Base-by-base conservation (phyloP, 2,329 filamentous ascomycete genomes). In the Acrocalymma vagum region DNA sequence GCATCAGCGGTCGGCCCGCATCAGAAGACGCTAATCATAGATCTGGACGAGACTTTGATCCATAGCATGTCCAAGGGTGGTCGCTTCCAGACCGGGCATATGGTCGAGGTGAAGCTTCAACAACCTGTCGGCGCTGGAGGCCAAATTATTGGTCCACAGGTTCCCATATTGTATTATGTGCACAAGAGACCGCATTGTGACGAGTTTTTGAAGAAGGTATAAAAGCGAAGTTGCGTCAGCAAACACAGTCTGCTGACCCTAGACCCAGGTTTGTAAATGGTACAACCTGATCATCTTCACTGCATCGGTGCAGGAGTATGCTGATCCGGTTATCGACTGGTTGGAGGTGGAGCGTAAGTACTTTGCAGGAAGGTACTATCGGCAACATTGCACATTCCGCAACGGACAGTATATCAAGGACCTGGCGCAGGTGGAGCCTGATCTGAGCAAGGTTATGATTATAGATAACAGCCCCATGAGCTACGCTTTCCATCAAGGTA, bases 371-470 rank as follows among this genome's bases (percentile, higher is more conserved):
- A 80, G 94, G 55, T 97, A 94, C 74, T 99, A 99, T 72, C 84
- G 94, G 39, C 94, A 99, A 69, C 93, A 99, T 72, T 99, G 94
- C 77, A 97, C 94, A 15, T 91, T 90, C 65, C 83, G 94, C 38
- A 94, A 96, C 59, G 93, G 93, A 33, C 92, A 93, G 21, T 99
- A 96, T 66, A 97, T 99, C 78, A 99, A 99, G 72, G 94, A 99
- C 72, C 78, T 99, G 41, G 94, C 90, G 68, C 90, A 90, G 40
- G 91, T 99, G 27, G 94, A 99, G 78, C 92, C 94, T 13, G 94
- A 99, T 69, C 76, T 99, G 63, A 96, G 92, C 74, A 95, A 91
- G 73, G 94, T 99, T 46, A 96, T 97, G 88, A 99, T 99, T 24
- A 78, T 99, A 71, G 94, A 99, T 75, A 99, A 99, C 67, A 96